Evolutionary conservation across 352 stramenopile species (phyloP).

Genomic region (Sclerospora graminicola): DNA sequence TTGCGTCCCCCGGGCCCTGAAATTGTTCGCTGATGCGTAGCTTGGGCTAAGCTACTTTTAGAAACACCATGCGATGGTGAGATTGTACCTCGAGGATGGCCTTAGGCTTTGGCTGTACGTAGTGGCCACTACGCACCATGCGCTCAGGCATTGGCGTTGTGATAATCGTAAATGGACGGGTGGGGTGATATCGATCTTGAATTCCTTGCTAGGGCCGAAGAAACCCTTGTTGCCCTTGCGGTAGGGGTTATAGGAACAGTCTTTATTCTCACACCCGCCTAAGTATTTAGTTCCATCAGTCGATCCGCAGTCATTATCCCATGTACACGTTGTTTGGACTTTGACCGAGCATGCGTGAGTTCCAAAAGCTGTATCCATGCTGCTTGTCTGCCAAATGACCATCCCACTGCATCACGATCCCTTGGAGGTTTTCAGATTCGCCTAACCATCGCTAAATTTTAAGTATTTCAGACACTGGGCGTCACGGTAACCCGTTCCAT

Average conservation of each 20-base stretch:
- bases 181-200: too few relatives aligned
- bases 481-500: conserved; percentile 28
- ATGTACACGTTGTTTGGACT: conserved; percentile 1
- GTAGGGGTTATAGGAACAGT: conserved; percentile 17
- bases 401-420: conserved; percentile 51
- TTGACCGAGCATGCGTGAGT: conserved; percentile 39
- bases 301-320: conserved; percentile 8
- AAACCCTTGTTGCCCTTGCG: conserved; percentile 20
- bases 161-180: conserved; percentile 15
- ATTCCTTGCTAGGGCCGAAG: too few relatives aligned
- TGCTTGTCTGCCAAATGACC: conserved; percentile 50
- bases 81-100: too few relatives aligned
- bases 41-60: too few relatives aligned
- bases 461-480: conserved; percentile 43
- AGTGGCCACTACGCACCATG: too few relatives aligned
- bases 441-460: conserved; percentile 56
- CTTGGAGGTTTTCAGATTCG: conserved; percentile 40
- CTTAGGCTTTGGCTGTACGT: too few relatives aligned
- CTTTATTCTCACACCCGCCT: too few relatives aligned
- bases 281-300: too few relatives aligned
- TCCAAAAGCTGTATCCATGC: conserved; percentile 28
- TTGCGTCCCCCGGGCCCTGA: too few relatives aligned
- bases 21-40: too few relatives aligned
- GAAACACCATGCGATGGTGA: too few relatives aligned
- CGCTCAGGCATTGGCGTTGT: too few relatives aligned